These are phyloP conservation scores for Dictyostelium firmibasis DNA, from an alignment of 78 protist species.

Conservation along the genomic window DNA sequence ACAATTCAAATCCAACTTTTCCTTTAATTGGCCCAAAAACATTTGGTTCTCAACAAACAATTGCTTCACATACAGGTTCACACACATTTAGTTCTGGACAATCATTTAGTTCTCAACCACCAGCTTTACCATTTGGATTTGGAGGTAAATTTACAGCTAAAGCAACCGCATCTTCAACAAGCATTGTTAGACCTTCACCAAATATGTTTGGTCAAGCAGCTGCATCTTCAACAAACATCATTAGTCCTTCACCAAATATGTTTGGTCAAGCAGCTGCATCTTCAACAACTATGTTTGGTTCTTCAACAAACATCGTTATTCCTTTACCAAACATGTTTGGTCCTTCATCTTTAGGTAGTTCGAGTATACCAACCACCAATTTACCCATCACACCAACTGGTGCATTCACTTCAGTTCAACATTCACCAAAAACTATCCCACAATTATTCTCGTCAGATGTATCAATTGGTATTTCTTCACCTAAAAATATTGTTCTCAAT, in stretches of 20 bases:
- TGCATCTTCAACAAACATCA: too few species aligned
- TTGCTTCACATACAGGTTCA: too few species aligned
- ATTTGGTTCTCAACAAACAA: too few species aligned
- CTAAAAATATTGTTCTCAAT: background rate
- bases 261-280: background rate
- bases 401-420: background rate
- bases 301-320: background rate
- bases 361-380: background rate
- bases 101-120: too few species aligned
- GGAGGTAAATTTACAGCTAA: conserved; percentile 3
- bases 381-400: background rate
- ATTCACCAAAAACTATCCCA: background rate
- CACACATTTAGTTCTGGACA: too few species aligned
- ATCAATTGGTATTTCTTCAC: background rate
- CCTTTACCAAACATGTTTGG: background rate
- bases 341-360: background rate
- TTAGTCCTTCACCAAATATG: background rate
- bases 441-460: background rate
- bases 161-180: background rate
- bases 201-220: background rate
- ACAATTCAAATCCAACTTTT: background rate
- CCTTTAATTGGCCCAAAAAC: background rate
- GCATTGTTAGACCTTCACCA: background rate
- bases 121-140: background rate
- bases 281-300: background rate